A percentile compares a stretch with the other conserved stretches of the same genome.
Conservation (phyloP, 2,329 filamentous ascomycete species). For the Calonectria hongkongensis region DNA sequence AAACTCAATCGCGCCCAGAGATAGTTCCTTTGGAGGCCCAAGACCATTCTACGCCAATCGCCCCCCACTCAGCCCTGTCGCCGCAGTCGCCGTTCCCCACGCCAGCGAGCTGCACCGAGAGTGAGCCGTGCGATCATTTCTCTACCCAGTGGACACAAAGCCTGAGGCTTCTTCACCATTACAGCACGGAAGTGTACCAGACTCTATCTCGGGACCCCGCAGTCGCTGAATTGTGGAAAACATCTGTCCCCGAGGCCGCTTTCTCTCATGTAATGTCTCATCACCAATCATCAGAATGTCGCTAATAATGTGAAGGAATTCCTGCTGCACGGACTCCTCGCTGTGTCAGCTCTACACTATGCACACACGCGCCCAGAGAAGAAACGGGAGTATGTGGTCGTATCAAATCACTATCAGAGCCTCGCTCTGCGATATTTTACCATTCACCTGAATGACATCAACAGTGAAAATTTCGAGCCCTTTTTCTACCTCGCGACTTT, state of each 20-base stretch:
- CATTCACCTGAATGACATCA: conserved; percentile 30
- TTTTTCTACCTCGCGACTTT: conserved; percentile 44
- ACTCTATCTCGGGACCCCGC: conserved; percentile 6
- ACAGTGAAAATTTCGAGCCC: conserved; percentile 39
- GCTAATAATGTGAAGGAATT: conserved; percentile 34
- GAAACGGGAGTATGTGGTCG: conserved; percentile 34
- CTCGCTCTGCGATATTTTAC: conserved; percentile 39
- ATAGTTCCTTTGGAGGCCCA: no score
- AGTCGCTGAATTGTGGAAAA: conserved; percentile 32
- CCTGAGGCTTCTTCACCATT: conserved; percentile 42
- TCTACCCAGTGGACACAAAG: conserved; percentile 40
- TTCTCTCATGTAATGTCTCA: conserved; percentile 38
- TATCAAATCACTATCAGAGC: conserved; percentile 42
- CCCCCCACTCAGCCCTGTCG: no score
- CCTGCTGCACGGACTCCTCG: conserved; percentile 42
- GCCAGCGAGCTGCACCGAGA: neutral
- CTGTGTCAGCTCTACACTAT: conserved; percentile 41
- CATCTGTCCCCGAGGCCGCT: conserved; percentile 32
- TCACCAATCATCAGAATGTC: neutral
- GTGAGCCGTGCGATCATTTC: neutral
- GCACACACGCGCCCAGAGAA: conserved; percentile 34
- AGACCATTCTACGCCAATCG: no score
- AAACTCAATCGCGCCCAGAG: no score
- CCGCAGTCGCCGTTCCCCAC: no score
- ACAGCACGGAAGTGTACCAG: conserved; percentile 15